phyloP scores from a whole-genome alignment of 139 green algal genomes.

The Mychonastes homosphaera region DNA sequence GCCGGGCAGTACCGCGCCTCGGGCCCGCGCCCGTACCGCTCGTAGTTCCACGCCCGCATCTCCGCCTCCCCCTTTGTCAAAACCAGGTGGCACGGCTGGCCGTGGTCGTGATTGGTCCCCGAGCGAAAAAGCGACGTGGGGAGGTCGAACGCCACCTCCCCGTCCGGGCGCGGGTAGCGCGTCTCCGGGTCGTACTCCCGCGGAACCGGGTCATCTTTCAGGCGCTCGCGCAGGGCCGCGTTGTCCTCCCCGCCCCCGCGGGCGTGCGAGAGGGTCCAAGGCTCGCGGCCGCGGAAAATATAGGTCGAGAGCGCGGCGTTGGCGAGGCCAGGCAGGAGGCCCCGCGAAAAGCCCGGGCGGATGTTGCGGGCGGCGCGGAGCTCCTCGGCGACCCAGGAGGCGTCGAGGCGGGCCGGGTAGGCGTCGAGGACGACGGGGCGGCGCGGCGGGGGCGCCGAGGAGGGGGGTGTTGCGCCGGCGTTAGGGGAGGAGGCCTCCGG shows the following conservation, averaged over 20 bases:
- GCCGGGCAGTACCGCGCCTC: constrained; percentile 26
- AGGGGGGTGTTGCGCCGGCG: neutral
- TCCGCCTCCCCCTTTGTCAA: constrained; percentile 23
- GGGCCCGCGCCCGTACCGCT: neutral
- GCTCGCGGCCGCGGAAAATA: constrained; percentile 58
- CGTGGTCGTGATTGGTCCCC: constrained; percentile 90
- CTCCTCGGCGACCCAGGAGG: constrained; percentile 64
- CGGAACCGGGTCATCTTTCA: too few species aligned
- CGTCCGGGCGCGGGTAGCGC: constrained; percentile 83
- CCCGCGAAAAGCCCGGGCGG: constrained; percentile 53
- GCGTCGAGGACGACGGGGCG: constrained; percentile 33
- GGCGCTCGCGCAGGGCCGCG: neutral
- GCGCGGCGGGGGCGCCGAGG: neutral
- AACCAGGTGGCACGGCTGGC: constrained; percentile 82
- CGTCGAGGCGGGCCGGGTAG: constrained; percentile 32
- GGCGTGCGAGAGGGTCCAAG: constrained; percentile 77
- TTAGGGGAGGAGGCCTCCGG: neutral
- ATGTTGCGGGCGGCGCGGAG: constrained; percentile 69
- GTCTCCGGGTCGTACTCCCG: too few species aligned
- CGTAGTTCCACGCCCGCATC: neutral
- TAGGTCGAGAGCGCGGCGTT: constrained; percentile 65
- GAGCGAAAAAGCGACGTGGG: constrained; percentile 65
- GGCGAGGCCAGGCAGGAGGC: constrained; percentile 49
- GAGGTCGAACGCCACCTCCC: constrained; percentile 79
- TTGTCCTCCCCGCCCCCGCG: constrained; percentile 14